Percentiles rank a stretch among this genome's conserved stretches.
These are phyloP conservation scores for Penicillium alfredii DNA, from an alignment of 495 filamentous ascomycete genomes.

Conservation along the genomic window DNA sequence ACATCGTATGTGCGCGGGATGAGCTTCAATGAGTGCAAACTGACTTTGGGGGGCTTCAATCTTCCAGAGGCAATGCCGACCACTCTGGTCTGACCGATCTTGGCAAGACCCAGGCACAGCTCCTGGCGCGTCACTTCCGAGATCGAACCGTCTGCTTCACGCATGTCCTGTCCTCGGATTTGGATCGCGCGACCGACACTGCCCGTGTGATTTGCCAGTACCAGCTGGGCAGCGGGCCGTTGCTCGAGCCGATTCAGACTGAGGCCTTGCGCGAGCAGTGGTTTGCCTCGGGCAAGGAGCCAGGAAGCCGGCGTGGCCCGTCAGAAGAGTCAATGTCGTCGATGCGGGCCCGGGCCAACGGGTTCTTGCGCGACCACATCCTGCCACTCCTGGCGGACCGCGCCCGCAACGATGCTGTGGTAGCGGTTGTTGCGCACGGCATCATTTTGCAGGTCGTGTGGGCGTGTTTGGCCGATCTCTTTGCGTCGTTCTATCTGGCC, in stretches of 20 bases:
- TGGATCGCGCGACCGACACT: conserved; percentile 64
- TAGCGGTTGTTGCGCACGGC: conserved; percentile 71
- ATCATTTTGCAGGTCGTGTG: conserved; percentile 65
- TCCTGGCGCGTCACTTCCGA: conserved; percentile 40
- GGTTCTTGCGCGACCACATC: conserved; percentile 57
- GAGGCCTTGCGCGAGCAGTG: conserved; percentile 17
- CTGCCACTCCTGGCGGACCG: conserved; percentile 45
- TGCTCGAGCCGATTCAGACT: conserved; percentile 9
- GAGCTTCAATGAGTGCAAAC: not conserved
- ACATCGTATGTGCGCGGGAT: conserved; percentile 52
- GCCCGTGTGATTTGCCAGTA: conserved; percentile 56
- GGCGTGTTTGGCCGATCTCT: conserved; percentile 50
- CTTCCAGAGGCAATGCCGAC: conserved; percentile 60
- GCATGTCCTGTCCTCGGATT: conserved; percentile 69
- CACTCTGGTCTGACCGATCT: conserved; percentile 73
- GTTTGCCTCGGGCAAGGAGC: no score
- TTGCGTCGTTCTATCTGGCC: conserved; percentile 33
- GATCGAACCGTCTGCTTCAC: conserved; percentile 40
- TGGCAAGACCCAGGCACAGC: conserved; percentile 64
- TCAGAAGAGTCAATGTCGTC: conserved; percentile 41
- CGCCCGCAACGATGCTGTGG: conserved; percentile 15
- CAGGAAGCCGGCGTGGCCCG: no score
- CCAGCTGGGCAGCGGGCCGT: conserved; percentile 24
- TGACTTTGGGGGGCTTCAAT: conserved; percentile 1
- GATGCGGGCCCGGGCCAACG: conserved; percentile 55